Evolutionary conservation across 1,139 yeast genomes (phyloP).

Genomic region (Geotrichum cucujoidarum): DNA sequence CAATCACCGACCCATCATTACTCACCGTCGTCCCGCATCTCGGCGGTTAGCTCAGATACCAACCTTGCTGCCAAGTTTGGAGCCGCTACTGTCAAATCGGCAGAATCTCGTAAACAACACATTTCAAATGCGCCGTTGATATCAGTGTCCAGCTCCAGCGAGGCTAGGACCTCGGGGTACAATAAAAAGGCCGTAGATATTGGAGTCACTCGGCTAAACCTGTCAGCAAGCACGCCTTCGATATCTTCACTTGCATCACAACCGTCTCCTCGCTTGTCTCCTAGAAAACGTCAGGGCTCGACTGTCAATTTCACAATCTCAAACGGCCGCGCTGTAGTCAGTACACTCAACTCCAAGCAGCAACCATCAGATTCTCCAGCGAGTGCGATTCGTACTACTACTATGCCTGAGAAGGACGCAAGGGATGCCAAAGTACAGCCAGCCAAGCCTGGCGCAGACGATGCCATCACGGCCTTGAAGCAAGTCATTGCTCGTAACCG

Average conservation of each 20-base stretch:
- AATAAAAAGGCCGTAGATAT: slow-evolving; percentile 8
- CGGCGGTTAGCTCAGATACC: not conserved
- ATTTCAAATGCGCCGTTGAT: not conserved
- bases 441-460: slow-evolving; percentile 7
- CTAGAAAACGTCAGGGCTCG: slow-evolving; percentile 5
- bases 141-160: slow-evolving; percentile 6
- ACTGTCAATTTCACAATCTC: slow-evolving; percentile 11
- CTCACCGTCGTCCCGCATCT: not conserved
- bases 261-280: not conserved
- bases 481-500: slow-evolving; percentile 13
- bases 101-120: not conserved
- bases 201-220: slow-evolving; percentile 1
- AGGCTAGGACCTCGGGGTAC: slow-evolving; percentile 9
- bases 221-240: not conserved
- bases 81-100: not conserved
- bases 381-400: not conserved
- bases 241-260: not conserved
- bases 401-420: not conserved
- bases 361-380: not conserved
- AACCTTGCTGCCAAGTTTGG: not conserved
- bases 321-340: slow-evolving; percentile 14
- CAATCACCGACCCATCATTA: slow-evolving; percentile 4
- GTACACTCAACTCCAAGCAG: not conserved
- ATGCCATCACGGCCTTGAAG: slow-evolving; percentile 17
- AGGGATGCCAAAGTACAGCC: slow-evolving; percentile 1